A percentile compares a stretch with the other conserved stretches of the same genome.
phyloP scores from a whole-genome alignment of 768 basidiomycete species.

The Mycena vitilis region DNA sequence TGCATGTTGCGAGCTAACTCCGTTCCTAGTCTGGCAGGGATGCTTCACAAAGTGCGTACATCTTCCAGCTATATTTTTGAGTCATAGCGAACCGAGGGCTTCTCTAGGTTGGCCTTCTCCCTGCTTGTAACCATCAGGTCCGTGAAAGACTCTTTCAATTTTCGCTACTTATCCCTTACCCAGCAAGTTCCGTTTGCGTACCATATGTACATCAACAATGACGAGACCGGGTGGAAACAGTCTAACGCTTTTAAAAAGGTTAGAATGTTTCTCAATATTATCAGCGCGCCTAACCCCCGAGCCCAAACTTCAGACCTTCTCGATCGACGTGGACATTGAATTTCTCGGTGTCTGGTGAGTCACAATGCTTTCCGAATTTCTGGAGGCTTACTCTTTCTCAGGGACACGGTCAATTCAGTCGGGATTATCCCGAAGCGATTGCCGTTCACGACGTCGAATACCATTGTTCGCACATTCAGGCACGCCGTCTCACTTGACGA shows the following conservation, averaged over 20 bases:
- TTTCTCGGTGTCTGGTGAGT: constrained; percentile 65
- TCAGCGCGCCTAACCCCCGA: constrained; percentile 30
- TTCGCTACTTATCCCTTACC: constrained; percentile 33
- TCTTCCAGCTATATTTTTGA: constrained; percentile 27
- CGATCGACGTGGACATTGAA: constrained; percentile 55
- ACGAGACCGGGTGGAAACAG: constrained; percentile 58
- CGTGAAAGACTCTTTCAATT: background rate
- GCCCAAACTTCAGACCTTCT: constrained; percentile 47
- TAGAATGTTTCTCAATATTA: background rate
- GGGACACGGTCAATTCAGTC: constrained; percentile 67
- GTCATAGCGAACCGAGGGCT: background rate
- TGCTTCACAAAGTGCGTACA: constrained; percentile 65
- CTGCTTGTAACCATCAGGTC: constrained; percentile 55
- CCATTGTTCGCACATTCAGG: constrained; percentile 59
- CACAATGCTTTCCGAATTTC: constrained; percentile 37
- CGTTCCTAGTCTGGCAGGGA: constrained; percentile 43
- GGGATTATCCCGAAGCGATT: constrained; percentile 56
- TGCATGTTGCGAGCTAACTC: no score
- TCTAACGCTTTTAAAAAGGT: constrained; percentile 53
- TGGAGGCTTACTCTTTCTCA: constrained; percentile 29
- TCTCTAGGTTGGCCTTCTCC: constrained; percentile 63
- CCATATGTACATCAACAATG: constrained; percentile 59
- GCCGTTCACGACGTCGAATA: constrained; percentile 59
- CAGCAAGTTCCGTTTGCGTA: constrained; percentile 70
- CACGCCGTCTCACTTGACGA: constrained; percentile 69